Conservation (phyloP, 2,329 filamentous ascomycete species). For the Colletotrichum lindemuthianum region DNA sequence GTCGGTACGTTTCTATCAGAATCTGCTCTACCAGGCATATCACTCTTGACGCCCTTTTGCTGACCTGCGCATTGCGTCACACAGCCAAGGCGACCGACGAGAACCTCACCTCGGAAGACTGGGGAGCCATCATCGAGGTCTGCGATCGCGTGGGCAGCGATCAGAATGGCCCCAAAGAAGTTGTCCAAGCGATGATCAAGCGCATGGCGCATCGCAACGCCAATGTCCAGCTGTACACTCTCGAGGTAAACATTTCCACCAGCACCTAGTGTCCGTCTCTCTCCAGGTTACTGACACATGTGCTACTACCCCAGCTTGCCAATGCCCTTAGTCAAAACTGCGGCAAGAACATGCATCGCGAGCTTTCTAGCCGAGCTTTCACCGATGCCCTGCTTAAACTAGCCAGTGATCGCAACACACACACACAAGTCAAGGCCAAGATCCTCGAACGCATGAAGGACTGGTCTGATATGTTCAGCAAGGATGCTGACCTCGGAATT, state of each 20-base stretch:
- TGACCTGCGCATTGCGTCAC: conserved; percentile 12
- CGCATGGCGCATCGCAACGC: conserved; percentile 92
- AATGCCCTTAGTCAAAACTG: conserved; percentile 95
- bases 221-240: conserved; percentile 94
- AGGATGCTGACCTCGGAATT: conserved; percentile 90
- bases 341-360: conserved; percentile 85
- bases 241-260: conserved; percentile 68
- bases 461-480: conserved; percentile 94
- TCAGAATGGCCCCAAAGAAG: conserved; percentile 77
- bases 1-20: conserved; percentile 59
- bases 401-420: conserved; percentile 93
- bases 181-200: conserved; percentile 90
- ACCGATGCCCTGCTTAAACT: conserved; percentile 93
- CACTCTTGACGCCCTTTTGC: background rate
- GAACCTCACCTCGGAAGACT: conserved; percentile 88
- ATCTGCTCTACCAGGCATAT: background rate
- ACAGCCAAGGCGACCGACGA: conserved; percentile 88
- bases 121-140: conserved; percentile 72
- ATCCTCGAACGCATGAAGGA: conserved; percentile 96
- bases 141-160: conserved; percentile 69
- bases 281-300: conserved; percentile 20
- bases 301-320: conserved; percentile 67
- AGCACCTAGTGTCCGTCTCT: background rate
- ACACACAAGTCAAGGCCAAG: conserved; percentile 96
- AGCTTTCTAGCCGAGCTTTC: conserved; percentile 90